Conservation (phyloP, 768 basidiomycete genomes). For the Melanogaster broomeanus region DNA sequence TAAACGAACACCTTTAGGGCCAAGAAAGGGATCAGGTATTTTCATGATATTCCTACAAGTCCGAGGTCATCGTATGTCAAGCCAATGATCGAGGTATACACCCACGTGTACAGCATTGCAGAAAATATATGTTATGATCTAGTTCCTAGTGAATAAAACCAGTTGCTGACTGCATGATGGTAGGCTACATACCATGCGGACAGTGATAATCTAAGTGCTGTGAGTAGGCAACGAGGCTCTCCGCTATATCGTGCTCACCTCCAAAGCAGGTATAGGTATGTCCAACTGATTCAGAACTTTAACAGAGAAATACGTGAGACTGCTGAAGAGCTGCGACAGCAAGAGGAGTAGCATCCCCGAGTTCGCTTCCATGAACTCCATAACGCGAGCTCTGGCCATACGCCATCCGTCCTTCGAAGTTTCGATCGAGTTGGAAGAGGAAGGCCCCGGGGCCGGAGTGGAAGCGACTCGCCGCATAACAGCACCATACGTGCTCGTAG, state of each 20-base stretch:
- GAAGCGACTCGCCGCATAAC: background rate
- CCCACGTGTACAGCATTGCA: constrained; percentile 52
- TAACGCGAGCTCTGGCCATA: background rate
- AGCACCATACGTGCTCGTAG: background rate
- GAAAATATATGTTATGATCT: constrained; percentile 56
- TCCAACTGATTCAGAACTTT: constrained; percentile 64
- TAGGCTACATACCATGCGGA: constrained; percentile 53
- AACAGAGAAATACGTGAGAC: constrained; percentile 62
- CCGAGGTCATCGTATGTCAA: constrained; percentile 74
- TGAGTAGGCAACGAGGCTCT: background rate
- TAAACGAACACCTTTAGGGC: too few relatives aligned
- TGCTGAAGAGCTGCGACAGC: constrained; percentile 57
- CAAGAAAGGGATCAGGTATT: too few relatives aligned
- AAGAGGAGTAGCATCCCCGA: constrained; percentile 61
- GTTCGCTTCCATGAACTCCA: constrained; percentile 38
- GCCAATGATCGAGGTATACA: constrained; percentile 30
- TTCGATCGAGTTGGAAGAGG: background rate
- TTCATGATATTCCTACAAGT: constrained; percentile 61
- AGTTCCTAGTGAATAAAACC: background rate
- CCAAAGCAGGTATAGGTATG: constrained; percentile 55
- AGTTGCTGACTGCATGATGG: background rate
- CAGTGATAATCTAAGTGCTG: constrained; percentile 45
- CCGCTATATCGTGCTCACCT: constrained; percentile 40
- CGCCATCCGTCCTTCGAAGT: constrained; percentile 3
- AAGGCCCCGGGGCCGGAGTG: background rate